These are phyloP conservation scores for Hirschioporus abietinus DNA, from an alignment of 768 basidiomycete genomes.

Conservation along the genomic window DNA sequence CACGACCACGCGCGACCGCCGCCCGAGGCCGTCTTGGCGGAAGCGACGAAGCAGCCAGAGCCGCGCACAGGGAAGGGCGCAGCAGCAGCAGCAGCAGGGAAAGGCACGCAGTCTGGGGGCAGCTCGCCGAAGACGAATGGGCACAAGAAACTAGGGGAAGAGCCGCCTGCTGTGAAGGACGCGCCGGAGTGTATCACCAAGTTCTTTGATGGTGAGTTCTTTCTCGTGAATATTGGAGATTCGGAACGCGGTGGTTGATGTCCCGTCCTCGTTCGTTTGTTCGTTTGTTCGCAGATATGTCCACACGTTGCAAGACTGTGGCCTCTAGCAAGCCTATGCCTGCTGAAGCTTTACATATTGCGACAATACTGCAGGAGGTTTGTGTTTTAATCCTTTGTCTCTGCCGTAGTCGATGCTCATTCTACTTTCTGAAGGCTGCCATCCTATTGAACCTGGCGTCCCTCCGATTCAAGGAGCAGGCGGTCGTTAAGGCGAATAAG, in stretches of 20 bases:
- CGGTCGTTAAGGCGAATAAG: conserved; percentile 68
- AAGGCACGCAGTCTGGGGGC: conserved; percentile 14
- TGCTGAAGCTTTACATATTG: conserved; percentile 63
- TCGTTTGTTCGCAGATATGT: conserved; percentile 48
- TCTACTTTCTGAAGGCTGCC: conserved; percentile 51
- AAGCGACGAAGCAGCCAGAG: conserved; percentile 68
- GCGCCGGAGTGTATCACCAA: conserved; percentile 46
- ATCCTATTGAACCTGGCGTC: conserved; percentile 67
- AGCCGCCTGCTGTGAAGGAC: conserved; percentile 58
- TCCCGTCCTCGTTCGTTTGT: too few relatives aligned
- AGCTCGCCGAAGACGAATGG: conserved; percentile 29
- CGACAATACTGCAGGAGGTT: conserved; percentile 73
- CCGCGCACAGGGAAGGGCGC: conserved; percentile 68
- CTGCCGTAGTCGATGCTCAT: too few relatives aligned
- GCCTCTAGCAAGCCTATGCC: conserved; percentile 35
- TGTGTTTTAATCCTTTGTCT: too few relatives aligned
- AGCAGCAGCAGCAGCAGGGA: conserved; percentile 47
- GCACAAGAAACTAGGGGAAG: conserved; percentile 63
- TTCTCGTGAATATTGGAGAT: too few relatives aligned
- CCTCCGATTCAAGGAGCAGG: conserved; percentile 63
- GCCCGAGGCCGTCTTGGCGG: conserved; percentile 63
- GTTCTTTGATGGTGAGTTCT: conserved; percentile 58
- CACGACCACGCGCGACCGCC: conserved; percentile 71
- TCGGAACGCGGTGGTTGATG: too few relatives aligned
- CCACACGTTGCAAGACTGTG: conserved; percentile 42